These are phyloP conservation scores for Pichia exigua DNA, from an alignment of 805 yeast genomes.

Conservation along the genomic window DNA sequence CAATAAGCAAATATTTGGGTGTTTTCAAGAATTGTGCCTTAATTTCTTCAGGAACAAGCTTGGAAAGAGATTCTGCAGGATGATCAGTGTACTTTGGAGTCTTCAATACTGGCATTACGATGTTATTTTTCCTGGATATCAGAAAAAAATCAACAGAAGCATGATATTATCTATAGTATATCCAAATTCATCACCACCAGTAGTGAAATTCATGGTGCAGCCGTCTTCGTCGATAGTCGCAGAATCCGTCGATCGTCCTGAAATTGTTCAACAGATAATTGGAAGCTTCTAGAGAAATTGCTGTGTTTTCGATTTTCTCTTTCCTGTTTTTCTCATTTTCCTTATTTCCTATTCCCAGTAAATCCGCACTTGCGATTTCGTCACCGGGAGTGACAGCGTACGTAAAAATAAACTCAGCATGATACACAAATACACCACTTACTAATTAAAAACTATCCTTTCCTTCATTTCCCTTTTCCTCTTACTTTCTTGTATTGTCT, in stretches of 20 bases:
- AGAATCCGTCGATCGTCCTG: too few species aligned
- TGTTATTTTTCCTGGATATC: too few species aligned
- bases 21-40: constrained; percentile 31
- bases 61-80: constrained; percentile 27
- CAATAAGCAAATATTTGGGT: constrained; percentile 32
- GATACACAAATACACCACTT: not conserved
- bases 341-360: not conserved
- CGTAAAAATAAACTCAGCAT: not conserved
- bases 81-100: constrained; percentile 13
- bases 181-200: not conserved
- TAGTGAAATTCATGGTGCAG: too few species aligned
- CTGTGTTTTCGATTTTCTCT: not conserved
- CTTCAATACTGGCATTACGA: constrained; percentile 4
- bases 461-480: not conserved
- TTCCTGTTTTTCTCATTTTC: not conserved
- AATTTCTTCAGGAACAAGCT: constrained; percentile 29
- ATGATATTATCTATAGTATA: too few species aligned
- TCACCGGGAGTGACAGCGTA: not conserved
- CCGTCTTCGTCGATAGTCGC: not conserved
- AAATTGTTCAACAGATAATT: too few species aligned
- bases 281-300: not conserved
- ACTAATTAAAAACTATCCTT: not conserved
- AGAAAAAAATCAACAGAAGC: too few species aligned
- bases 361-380: not conserved
- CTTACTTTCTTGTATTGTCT: too few species aligned